phyloP scores from a whole-genome alignment of 129 eudicot species.

The Deinandra increscens region DNA sequence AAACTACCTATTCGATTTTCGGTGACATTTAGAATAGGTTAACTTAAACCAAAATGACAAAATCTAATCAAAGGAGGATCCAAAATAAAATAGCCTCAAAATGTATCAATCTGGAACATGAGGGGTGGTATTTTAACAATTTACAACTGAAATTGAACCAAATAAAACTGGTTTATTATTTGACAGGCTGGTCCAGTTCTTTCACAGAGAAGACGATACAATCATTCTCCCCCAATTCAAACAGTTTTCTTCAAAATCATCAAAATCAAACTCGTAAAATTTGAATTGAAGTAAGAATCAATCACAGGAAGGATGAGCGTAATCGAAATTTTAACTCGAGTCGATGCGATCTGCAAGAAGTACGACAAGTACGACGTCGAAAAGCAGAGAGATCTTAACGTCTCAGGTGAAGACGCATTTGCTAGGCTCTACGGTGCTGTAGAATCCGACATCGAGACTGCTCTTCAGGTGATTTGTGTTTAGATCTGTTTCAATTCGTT shows the following conservation, averaged over 20 bases:
- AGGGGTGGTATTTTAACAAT: not conserved
- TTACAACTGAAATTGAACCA: not conserved
- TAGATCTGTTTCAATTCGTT: conserved; percentile 16
- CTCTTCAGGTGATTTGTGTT: conserved; percentile 57
- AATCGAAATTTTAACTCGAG: conserved; percentile 86
- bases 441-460: conserved; percentile 81
- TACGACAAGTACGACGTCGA: conserved; percentile 96
- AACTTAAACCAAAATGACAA: no score
- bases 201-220: not conserved
- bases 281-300: not conserved
- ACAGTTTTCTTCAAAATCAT: conserved; percentile 20
- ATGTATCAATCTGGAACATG: no score
- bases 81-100: no score
- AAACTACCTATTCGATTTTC: no score
- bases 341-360: conserved; percentile 91
- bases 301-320: conserved; percentile 62
- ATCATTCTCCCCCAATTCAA: conserved; percentile 25
- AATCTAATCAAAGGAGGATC: no score
- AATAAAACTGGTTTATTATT: conserved; percentile 21
- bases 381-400: conserved; percentile 66
- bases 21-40: no score
- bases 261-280: not conserved
- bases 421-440: conserved; percentile 83
- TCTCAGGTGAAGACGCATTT: conserved; percentile 91
- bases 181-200: conserved; percentile 38